phyloP scores from a whole-genome alignment of 441 rosid genomes.

The Pelargonium cotyledonis region DNA sequence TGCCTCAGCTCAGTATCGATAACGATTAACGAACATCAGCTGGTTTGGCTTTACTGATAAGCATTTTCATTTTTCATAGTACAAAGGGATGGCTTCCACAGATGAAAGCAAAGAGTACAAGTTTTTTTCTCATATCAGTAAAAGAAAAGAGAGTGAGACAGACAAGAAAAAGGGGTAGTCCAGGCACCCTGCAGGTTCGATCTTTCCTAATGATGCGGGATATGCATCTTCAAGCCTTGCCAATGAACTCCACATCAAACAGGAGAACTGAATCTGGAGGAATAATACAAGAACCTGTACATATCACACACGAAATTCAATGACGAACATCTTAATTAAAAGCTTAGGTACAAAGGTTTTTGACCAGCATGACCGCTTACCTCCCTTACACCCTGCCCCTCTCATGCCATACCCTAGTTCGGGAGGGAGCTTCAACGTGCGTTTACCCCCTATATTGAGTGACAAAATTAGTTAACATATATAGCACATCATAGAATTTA shows the following conservation, averaged over 20 bases:
- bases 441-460: conserved; percentile 60
- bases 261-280: conserved; percentile 80
- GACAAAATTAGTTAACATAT: not conserved
- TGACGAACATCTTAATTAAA: not conserved
- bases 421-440: conserved; percentile 64
- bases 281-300: conserved; percentile 77
- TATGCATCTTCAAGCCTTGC: conserved; percentile 42
- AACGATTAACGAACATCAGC: too few relatives aligned
- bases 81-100: too few relatives aligned
- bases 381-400: conserved; percentile 93
- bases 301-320: not conserved
- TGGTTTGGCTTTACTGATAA: too few relatives aligned
- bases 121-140: too few relatives aligned
- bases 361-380: conserved; percentile 24
- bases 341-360: not conserved
- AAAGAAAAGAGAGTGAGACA: too few relatives aligned
- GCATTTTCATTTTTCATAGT: too few relatives aligned
- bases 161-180: too few relatives aligned
- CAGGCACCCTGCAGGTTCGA: too few relatives aligned
- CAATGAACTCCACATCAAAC: conserved; percentile 77
- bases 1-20: too few relatives aligned
- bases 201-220: too few relatives aligned
- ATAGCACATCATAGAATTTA: not conserved
- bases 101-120: too few relatives aligned
- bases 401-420: conserved; percentile 76